Evolutionary conservation across 2,329 filamentous ascomycete species (phyloP), one percentile per base, ranked within the genome.

Genomic region (Calonectria pseudoturangicola): DNA sequence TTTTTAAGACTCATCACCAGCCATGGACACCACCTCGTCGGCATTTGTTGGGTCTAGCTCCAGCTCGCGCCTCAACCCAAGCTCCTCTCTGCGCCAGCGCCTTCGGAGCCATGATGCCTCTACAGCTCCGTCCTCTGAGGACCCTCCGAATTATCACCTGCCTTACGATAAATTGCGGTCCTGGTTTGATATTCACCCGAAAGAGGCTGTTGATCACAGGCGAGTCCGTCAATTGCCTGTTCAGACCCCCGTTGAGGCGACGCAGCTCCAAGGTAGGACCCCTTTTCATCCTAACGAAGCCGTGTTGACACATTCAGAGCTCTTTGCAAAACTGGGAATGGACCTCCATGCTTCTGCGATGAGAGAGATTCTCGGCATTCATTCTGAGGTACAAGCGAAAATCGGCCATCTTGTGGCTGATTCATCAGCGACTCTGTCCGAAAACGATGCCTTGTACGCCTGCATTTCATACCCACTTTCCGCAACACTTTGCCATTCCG

Each of bases 401-500:
- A 81, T 81, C 1, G 56, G 60, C 2, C 18, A 43, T 10, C 79
- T 84, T 12, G 66, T 75, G 0, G 43, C 68, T 0, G 67, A 79
- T 4, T 78, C 79, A 0, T 58, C 76, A 0, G 58, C 70, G 0
- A 66, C 74, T 1, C 56, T 81, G 3, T 54, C 74, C 1, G 68
- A 75, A 15, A 73, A 76, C 16, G 70, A 79, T 3, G 43, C 65
- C 0, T 67, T 85, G 2, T 84, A 84, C 54, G 70, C 73, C 33
- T 83, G 83, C 70, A 79, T 85, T 8, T 66, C 76, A 0, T 79
- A 77, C n/a, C 83, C 83, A 0, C 71, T 85, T 1, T 79, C 79
- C 0, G 79, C 77, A 1, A 85, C 84, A 0, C 68, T 83, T 4
- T 85, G 83, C 21, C 75, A 80, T 43, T 77, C 78, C 0, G 65